Evolutionary conservation across 2,329 filamentous ascomycete genomes (phyloP).

Genomic region (Stachybotrys chlorohalonatus): DNA sequence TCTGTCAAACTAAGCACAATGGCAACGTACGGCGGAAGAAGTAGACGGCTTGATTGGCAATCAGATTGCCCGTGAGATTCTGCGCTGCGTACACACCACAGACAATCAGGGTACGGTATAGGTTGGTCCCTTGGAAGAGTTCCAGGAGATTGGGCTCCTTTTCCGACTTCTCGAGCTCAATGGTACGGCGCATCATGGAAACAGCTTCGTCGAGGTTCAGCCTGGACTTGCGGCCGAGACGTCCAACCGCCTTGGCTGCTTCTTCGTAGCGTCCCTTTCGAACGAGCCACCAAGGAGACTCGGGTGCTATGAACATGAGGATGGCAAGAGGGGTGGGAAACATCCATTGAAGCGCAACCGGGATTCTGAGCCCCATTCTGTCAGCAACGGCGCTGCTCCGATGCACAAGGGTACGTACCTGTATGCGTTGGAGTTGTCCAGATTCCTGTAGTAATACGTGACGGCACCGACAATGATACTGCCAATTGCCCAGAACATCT

Average conservation of each 20-base stretch:
- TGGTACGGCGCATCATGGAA: slow-evolving; percentile 47
- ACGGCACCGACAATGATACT: slow-evolving; percentile 48
- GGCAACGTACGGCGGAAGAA: slow-evolving; percentile 37
- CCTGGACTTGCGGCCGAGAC: slow-evolving; percentile 28
- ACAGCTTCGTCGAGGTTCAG: slow-evolving; percentile 26
- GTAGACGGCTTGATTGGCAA: slow-evolving; percentile 52
- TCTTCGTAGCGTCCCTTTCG: slow-evolving; percentile 34
- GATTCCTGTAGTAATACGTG: slow-evolving; percentile 39
- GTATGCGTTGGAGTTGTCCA: slow-evolving; percentile 6
- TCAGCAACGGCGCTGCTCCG: slow-evolving; percentile 12
- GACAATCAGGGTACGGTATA: slow-evolving; percentile 44
- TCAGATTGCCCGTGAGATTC: slow-evolving; percentile 51
- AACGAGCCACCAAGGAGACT: slow-evolving; percentile 46
- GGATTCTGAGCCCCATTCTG: slow-evolving; percentile 27
- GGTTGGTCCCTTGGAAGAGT: slow-evolving; percentile 44
- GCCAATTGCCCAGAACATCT: slow-evolving; percentile 58
- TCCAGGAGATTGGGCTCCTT: slow-evolving; percentile 38
- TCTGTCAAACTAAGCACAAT: background rate
- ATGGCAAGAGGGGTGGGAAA: slow-evolving; percentile 46
- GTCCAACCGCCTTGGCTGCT: slow-evolving; percentile 34
- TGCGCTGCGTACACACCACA: slow-evolving; percentile 50
- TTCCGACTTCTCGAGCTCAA: slow-evolving; percentile 39
- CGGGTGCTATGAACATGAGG: slow-evolving; percentile 38
- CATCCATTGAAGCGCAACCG: slow-evolving; percentile 49
- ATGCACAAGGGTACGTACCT: slow-evolving; percentile 10